These are phyloP conservation scores for Pelargonium myrrhifolium DNA, from an alignment of 441 rosid species.

Conservation along the genomic window DNA sequence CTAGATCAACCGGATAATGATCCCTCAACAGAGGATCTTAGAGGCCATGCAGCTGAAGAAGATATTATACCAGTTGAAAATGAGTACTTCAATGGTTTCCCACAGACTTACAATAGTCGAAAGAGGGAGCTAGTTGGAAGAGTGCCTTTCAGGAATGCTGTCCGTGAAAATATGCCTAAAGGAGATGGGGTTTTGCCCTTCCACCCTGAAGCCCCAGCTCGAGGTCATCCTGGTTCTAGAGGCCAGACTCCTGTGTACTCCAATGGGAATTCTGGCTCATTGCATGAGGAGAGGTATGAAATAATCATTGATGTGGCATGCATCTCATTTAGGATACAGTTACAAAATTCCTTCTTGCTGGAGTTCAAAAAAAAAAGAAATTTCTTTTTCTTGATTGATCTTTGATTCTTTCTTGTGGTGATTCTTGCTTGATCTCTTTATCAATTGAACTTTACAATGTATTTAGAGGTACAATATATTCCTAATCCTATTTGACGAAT, in stretches of 20 bases:
- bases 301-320: too few relatives aligned
- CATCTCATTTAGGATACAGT: neutral
- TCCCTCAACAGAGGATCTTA: conserved; percentile 29
- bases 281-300: conserved; percentile 46
- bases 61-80: conserved; percentile 19
- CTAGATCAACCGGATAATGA: conserved; percentile 31
- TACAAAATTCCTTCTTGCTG: too few relatives aligned
- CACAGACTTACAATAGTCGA: conserved; percentile 31
- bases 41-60: conserved; percentile 34
- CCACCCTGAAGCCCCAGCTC: conserved; percentile 25
- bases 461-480: too few relatives aligned
- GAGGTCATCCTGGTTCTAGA: conserved; percentile 30
- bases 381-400: too few relatives aligned
- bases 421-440: too few relatives aligned
- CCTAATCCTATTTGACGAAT: too few relatives aligned
- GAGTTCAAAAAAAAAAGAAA: too few relatives aligned
- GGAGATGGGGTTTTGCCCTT: conserved; percentile 34
- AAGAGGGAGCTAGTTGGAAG: conserved; percentile 39
- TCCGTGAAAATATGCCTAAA: conserved; percentile 34
- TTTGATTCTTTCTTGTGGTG: too few relatives aligned
- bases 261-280: conserved; percentile 30
- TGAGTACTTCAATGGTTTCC: conserved; percentile 25
- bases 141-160: conserved; percentile 27
- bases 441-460: too few relatives aligned
- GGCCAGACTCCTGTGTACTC: conserved; percentile 28